Percentiles rank a stretch among this genome's conserved stretches.
These are phyloP conservation scores for Tulasnella sp. DNA, from an alignment of 768 basidiomycete genomes.

Conservation along the genomic window DNA sequence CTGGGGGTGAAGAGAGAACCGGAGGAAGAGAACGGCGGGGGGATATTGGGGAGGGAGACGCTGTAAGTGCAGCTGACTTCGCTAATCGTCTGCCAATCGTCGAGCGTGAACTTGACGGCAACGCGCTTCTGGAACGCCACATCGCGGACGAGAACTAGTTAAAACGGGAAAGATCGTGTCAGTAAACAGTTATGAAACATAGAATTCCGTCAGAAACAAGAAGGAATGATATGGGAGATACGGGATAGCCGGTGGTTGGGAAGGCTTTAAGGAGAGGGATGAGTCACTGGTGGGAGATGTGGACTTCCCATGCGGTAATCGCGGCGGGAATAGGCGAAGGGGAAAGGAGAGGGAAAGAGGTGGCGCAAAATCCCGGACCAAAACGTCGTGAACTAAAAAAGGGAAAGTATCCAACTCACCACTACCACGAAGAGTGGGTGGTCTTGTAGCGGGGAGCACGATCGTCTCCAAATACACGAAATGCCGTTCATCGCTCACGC, in stretches of 20 bases:
- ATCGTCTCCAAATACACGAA: constrained; percentile 17
- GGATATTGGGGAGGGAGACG: constrained; percentile 32
- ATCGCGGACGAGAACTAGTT: constrained; percentile 67
- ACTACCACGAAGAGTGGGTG: constrained; percentile 31
- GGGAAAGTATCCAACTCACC: constrained; percentile 4
- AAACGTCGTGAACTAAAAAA: background rate
- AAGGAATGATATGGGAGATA: background rate
- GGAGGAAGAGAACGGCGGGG: constrained; percentile 24
- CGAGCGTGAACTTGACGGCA: constrained; percentile 84
- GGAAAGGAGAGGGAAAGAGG: too few relatives aligned
- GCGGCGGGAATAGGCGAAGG: background rate
- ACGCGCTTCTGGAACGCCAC: constrained; percentile 82
- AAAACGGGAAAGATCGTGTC: constrained; percentile 29
- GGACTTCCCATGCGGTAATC: background rate
- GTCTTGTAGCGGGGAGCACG: background rate
- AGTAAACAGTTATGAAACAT: background rate
- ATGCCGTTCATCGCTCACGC: background rate
- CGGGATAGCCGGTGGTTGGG: background rate
- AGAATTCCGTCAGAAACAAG: background rate
- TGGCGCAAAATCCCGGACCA: too few relatives aligned
- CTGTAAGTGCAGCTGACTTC: constrained; percentile 77
- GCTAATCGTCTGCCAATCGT: constrained; percentile 91
- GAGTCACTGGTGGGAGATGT: background rate
- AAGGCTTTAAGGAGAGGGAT: background rate
- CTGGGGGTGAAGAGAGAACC: background rate